A percentile compares a stretch with the other conserved stretches of the same genome.
Evolutionary conservation across 1,284 basidiomycete species (phyloP).

Genomic region (Trichosporon ovoides): DNA sequence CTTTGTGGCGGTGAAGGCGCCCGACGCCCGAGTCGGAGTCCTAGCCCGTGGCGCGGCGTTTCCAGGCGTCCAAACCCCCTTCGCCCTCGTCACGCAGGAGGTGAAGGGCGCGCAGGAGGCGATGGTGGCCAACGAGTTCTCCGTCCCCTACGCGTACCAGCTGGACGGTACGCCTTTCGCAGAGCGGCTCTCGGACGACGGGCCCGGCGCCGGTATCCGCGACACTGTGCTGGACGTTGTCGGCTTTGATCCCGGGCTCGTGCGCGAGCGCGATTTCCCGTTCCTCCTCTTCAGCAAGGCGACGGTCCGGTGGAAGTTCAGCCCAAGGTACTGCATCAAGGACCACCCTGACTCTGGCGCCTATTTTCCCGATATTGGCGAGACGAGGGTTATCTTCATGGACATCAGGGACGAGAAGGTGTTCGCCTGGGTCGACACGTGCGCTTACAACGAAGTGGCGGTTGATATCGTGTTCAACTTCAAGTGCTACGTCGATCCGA

Average conservation of each 20-base stretch:
- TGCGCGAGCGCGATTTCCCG: too few species aligned
- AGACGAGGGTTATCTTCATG: neutral
- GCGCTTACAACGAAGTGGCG: neutral
- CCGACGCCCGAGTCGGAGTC: neutral
- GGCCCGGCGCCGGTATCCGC: too few species aligned
- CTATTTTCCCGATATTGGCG: too few species aligned
- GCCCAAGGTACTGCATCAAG: too few species aligned
- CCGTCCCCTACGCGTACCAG: neutral
- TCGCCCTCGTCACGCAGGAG: neutral
- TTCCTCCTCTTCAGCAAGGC: too few species aligned
- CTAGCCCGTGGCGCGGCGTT: too few species aligned
- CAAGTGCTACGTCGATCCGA: neutral
- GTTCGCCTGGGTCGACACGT: neutral
- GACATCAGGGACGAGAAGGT: neutral
- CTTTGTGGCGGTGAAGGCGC: neutral
- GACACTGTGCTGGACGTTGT: too few species aligned
- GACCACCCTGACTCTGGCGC: too few species aligned
- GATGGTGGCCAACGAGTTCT: neutral
- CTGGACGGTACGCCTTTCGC: neutral
- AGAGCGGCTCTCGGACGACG: neutral
- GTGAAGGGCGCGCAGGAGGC: neutral
- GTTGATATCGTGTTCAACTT: neutral
- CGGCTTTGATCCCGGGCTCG: too few species aligned
- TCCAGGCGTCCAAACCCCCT: too few species aligned
- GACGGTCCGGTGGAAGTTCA: too few species aligned